Evolutionary conservation across 768 basidiomycete genomes (phyloP), one percentile per base, ranked within the genome.

Genomic region (Clitopilus passeckerianus): DNA sequence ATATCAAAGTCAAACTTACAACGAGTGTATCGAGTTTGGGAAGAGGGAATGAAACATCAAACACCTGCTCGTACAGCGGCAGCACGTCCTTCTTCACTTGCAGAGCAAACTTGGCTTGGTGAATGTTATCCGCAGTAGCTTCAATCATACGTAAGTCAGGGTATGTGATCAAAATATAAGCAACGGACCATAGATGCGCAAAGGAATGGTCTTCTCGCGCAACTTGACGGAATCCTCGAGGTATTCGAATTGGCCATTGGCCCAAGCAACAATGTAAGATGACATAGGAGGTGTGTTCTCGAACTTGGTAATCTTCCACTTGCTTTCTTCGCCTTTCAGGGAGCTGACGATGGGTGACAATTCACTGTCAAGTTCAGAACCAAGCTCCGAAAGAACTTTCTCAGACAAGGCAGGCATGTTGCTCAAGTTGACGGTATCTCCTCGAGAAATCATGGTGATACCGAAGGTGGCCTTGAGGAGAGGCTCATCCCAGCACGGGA

Each of bases 401-500:
- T 91, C 86, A n/a, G 84, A 86, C 54, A 78, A 69, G 16, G 80
- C 84, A 18, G 91, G 80, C 91, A 94, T 96, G 75, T 98, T 98
- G 75, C 86, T 88, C 61, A 98, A 75, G 69, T 83, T 90, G 68
- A 86, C 84, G 4, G 90, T 89, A 62, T 85, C 83, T 8, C 75
- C 77, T 60, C 86, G 85, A n/a, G 93, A 91, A 66, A 95, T 80
- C 80, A 95, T 78, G 14, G 87, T 88, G 60, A 94, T 75, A 0
- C 81, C 67, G 68, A 89, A 91, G 1, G 88, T 93, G 0, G 94
- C 89, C 71, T 98, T 98, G 64, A 95, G 78, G 35, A 85, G 79
- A 15, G 95, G 96, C 68, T 97, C 95, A 68, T 97, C 95, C 91
- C 92, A 96, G 75, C 89, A 92, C 24, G 91, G 91, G 71, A 93